Base-by-base conservation (phyloP, 192 early-diverging fungal species). In the Jimgerdemannia lactiflua region DNA sequence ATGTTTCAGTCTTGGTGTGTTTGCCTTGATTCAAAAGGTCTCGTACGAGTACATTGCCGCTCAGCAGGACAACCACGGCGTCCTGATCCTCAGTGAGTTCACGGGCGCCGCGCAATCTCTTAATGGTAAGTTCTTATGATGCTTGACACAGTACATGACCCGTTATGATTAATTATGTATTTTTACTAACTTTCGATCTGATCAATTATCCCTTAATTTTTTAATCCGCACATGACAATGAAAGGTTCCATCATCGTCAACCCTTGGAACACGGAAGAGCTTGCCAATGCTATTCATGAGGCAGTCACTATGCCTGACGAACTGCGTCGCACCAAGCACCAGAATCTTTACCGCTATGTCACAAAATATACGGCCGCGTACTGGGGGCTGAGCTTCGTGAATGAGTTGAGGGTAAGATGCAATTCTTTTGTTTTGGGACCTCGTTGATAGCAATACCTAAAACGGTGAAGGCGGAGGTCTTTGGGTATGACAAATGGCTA, bases 191-290 rank as follows among this genome's bases (percentile, higher is more conserved):
- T 29, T 29, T 29, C 29, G 29, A 1, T 1, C 29, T 29, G 29
- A 29, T 29, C 29, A 29, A 29, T 29, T 29, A 29, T 29, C 29
- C 29, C 29, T 29, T 29, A 29, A 29, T 29, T 29, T 29, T 29
- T 29, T 73, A 66, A 64, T 64, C 20, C 69, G 6, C 39, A 20
- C n/a, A 42, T 70, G 41, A 67, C 20, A 7, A 65, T 65, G 4
- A 8, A 78, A 92, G 91, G 96, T 17, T 94, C 98, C 3, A 89
- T 99, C 40, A 96, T 99, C 79, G 94, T 99, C 72, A 99, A 99
- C 84, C 97, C 98, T 42, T 99, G 98, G 98, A 98, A 98, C 83
- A 99, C 94, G 0, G 96, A 96, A 71, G 98, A 99, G 71, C 86
- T 99, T 10, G 87, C 97, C 3, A 88, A 91, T 49, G 96, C 93